Evolutionary conservation across 2,329 filamentous ascomycete species (phyloP).

Genomic region (Phaeoacremonium minimum): DNA sequence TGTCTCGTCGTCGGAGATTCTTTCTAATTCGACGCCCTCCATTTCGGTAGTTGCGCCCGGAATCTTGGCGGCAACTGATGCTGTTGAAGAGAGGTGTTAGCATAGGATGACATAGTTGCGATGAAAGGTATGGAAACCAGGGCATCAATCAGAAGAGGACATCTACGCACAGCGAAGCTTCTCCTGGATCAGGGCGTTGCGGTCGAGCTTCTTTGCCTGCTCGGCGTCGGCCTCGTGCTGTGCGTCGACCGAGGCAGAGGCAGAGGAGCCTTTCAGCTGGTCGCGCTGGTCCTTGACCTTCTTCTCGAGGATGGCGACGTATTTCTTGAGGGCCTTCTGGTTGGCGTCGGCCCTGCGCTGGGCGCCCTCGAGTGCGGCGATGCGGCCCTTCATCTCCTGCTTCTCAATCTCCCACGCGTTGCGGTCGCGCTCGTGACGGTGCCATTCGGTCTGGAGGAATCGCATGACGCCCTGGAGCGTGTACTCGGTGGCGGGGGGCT

Average conservation of each 20-base stretch:
- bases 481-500: slow-evolving; percentile 58
- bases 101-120: slow-evolving; percentile 8
- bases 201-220: slow-evolving; percentile 44
- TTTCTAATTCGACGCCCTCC: slow-evolving; percentile 41
- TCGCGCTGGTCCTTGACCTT: slow-evolving; percentile 80
- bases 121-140: too few relatives aligned
- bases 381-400: slow-evolving; percentile 97
- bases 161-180: slow-evolving; percentile 46
- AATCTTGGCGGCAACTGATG: slow-evolving; percentile 36
- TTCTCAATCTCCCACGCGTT: slow-evolving; percentile 99
- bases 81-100: too few relatives aligned
- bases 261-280: slow-evolving; percentile 56
- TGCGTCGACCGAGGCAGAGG: slow-evolving; percentile 20
- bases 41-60: slow-evolving; percentile 33
- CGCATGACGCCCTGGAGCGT: slow-evolving; percentile 85
- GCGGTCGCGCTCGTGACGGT: slow-evolving; percentile 92
- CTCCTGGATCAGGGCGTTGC: slow-evolving; percentile 50
- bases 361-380: slow-evolving; percentile 90
- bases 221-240: slow-evolving; percentile 33
- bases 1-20: slow-evolving; percentile 42
- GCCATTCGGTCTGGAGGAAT: slow-evolving; percentile 98
- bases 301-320: slow-evolving; percentile 83
- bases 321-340: slow-evolving; percentile 85
- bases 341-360: slow-evolving; percentile 80
- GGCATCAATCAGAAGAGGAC: slow-evolving; percentile 4